Percentiles rank a stretch among this genome's conserved stretches.
Evolutionary conservation across 169 alveolate species (phyloP).

Genomic region (Babesia microti): DNA sequence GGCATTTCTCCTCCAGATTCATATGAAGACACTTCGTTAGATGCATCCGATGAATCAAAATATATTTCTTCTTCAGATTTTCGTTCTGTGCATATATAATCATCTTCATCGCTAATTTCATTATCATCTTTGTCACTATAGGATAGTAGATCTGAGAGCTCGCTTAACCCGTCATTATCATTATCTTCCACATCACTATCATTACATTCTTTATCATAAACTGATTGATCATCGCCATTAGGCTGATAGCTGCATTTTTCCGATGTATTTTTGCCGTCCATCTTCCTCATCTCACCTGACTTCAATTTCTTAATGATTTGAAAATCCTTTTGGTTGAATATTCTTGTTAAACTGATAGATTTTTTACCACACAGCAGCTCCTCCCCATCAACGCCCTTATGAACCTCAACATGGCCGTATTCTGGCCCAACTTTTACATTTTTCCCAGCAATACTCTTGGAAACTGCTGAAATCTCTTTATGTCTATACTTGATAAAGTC

Average conservation of each 20-base stretch:
- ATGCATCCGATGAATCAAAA: neutral
- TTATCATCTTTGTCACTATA: conserved; percentile 10
- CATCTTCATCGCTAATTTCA: neutral
- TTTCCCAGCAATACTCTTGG: no score
- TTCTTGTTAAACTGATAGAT: no score
- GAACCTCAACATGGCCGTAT: no score
- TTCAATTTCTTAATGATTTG: no score
- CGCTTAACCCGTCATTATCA: conserved; percentile 6
- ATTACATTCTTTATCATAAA: neutral
- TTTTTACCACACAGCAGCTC: conserved; percentile 46
- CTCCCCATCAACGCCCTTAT: no score
- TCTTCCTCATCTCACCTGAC: no score
- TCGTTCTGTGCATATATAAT: neutral
- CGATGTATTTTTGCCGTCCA: no score
- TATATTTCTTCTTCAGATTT: conserved; percentile 1
- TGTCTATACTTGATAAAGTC: no score
- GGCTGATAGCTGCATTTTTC: no score
- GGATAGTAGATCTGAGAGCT: conserved; percentile 9
- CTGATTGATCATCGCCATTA: neutral
- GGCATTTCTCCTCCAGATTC: neutral
- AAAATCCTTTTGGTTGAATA: no score
- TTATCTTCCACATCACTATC: conserved; percentile 17
- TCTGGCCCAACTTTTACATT: no score
- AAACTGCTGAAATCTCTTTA: no score
- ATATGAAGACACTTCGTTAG: neutral